Conservation (phyloP, 2,329 filamentous ascomycete species). For the Scortechinia acanthostroma region DNA sequence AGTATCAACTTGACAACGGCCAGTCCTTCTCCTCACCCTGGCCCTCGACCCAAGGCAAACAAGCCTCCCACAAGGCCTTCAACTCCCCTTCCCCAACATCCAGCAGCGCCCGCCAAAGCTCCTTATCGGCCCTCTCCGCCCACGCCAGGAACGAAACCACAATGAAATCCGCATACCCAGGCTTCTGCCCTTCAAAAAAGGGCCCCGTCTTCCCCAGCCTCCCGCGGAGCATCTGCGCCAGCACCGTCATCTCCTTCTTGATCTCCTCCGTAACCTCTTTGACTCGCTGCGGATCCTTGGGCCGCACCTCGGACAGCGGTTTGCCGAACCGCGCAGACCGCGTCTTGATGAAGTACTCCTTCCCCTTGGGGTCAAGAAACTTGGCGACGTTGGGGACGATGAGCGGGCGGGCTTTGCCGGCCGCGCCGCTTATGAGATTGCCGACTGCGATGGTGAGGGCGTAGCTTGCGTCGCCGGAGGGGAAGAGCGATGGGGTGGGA, state of each 20-base stretch:
- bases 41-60: not conserved
- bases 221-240: not conserved
- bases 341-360: not conserved
- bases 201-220: not conserved
- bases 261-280: not conserved
- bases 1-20: constrained; percentile 10
- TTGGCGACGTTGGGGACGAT: not conserved
- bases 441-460: not conserved
- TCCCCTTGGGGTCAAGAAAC: not conserved
- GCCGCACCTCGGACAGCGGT: not conserved
- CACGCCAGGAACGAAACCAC: not conserved
- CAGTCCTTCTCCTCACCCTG: constrained; percentile 10
- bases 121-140: not conserved
- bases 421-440: not conserved
- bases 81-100: not conserved
- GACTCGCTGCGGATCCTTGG: not conserved
- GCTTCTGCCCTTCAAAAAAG: not conserved
- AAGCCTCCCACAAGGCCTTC: not conserved
- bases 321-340: not conserved
- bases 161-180: not conserved
- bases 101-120: not conserved
- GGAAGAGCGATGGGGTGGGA: not conserved
- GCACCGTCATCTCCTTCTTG: not conserved
- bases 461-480: not conserved
- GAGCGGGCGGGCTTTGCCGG: not conserved